Evolutionary conservation across 768 basidiomycete genomes (phyloP).

Genomic region (Pluteus cervinus): DNA sequence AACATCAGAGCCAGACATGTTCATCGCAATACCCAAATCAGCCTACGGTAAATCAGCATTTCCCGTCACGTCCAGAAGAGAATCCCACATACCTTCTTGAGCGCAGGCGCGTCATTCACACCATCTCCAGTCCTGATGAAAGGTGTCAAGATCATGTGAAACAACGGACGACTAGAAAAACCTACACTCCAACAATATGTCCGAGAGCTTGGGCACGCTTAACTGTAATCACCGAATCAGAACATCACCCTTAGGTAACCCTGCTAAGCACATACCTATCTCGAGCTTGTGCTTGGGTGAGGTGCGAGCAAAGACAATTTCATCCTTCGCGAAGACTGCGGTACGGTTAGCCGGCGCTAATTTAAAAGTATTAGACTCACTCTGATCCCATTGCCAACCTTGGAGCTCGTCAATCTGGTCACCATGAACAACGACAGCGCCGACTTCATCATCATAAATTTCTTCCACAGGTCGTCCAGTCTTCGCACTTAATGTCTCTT

Average conservation of each 20-base stretch:
- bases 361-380: constrained; percentile 26
- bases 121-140: constrained; percentile 59
- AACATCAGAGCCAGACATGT: constrained; percentile 68
- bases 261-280: constrained; percentile 39
- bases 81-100: constrained; percentile 42
- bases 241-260: neutral
- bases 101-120: constrained; percentile 66
- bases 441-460: constrained; percentile 64
- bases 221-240: constrained; percentile 30
- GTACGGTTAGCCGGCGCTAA: neutral
- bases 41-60: constrained; percentile 29
- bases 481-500: constrained; percentile 51
- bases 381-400: constrained; percentile 73
- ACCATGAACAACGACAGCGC: constrained; percentile 62
- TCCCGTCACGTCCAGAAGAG: neutral
- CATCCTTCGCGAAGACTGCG: constrained; percentile 58
- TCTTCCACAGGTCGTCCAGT: constrained; percentile 49
- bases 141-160: constrained; percentile 2
- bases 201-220: constrained; percentile 68
- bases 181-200: constrained; percentile 68
- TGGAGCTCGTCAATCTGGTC: constrained; percentile 61
- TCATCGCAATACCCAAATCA: constrained; percentile 71
- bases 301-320: constrained; percentile 69
- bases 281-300: constrained; percentile 71
- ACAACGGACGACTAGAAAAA: constrained; percentile 10